Evolutionary conservation across 257 asterid species (phyloP).

Genomic region (Schizonepeta tenuifolia): DNA sequence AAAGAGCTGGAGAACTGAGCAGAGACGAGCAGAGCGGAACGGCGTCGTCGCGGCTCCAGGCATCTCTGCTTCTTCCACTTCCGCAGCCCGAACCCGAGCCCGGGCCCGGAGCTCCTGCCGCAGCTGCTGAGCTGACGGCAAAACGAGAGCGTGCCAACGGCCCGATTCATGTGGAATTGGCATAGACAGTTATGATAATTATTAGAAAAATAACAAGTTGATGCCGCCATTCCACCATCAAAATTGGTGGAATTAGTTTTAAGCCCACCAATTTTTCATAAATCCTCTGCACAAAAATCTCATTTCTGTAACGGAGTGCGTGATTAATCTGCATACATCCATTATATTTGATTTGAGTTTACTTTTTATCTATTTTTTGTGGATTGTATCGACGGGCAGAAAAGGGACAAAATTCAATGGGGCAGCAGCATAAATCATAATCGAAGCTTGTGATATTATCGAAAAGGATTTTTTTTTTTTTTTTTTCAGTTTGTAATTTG

Average conservation of each 20-base stretch:
- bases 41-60: constrained; percentile 48
- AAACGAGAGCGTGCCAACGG: constrained; percentile 45
- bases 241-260: neutral
- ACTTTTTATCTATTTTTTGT: constrained; percentile 35
- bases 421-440: neutral
- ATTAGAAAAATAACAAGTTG: constrained; percentile 35
- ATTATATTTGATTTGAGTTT: constrained; percentile 2
- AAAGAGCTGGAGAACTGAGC: constrained; percentile 72
- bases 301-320: neutral
- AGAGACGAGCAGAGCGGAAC: constrained; percentile 49
- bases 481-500: neutral
- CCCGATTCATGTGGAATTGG: constrained; percentile 53
- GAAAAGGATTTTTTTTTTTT: too few species aligned
- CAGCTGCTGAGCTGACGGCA: constrained; percentile 48
- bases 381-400: constrained; percentile 48
- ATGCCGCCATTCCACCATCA: constrained; percentile 59
- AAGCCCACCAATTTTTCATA: constrained; percentile 8
- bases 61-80: constrained; percentile 44
- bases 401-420: constrained; percentile 19
- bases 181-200: constrained; percentile 44
- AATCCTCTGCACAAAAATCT: constrained; percentile 11
- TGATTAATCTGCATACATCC: constrained; percentile 10
- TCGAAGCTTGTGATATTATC: neutral
- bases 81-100: constrained; percentile 30
- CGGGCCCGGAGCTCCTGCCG: constrained; percentile 41